Base-by-base conservation (phyloP, 306 rosid species). In the Dalbergia oliveri region DNA sequence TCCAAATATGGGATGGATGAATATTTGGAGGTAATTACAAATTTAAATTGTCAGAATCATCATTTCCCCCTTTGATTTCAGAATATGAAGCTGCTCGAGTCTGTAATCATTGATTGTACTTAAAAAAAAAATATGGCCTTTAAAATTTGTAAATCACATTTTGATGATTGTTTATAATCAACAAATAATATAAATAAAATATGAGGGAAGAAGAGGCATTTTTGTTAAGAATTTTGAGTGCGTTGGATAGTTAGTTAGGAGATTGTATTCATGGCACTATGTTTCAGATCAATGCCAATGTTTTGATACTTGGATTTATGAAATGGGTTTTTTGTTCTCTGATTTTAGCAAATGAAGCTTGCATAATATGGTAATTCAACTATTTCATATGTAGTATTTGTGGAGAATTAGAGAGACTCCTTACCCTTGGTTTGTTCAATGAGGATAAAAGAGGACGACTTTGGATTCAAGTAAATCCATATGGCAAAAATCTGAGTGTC, bases 1-100 rank as follows among this genome's bases (percentile, higher is more conserved):
- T 95, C 99, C 68, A 95, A 95, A 85, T 95, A 95, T 68, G 99
- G 99, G 62, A 83, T 95, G 91, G 99, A 95, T 61, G 98, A 95
- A 66, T 95, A 91, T 89, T 84, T 95, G 86, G 99, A 95, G 91
- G 98, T 89, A 88, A 80, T 79, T 67, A 66, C 72, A 71, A 66
- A 53, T 63, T 15, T 75, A 7, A 21, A 50, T 56, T 18, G 41
- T 35, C 34, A n/a, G n/a, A 11, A 43, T 41, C 47, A 51, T 61
- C 57, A 18, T 21, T 76, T 62, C 34, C 11, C 4, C 18, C 61
- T 4, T 56, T 43, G 14, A 14, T 43, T 73, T 57, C 31, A 5
- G 12, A 62, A 68, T 15, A 54, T 39, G 56, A 53, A 54, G 72
- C 49, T 76, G 67, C 26, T 78, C 41, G 35, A 23, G 18, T 73